Conservation (phyloP, 371 early-diverging fungal genomes). For the Lichtheimia hyalospora region DNA sequence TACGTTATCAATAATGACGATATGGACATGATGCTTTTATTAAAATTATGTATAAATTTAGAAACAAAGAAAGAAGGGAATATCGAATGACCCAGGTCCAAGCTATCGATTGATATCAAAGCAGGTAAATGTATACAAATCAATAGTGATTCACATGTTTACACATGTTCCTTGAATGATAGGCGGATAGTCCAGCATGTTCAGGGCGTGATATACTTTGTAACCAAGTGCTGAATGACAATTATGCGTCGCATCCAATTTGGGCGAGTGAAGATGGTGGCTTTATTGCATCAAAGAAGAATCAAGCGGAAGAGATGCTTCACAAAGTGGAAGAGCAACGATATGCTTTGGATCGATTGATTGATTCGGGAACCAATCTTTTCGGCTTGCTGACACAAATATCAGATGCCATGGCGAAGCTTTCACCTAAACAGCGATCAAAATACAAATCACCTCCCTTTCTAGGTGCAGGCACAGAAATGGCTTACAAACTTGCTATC, state of each 20-base stretch:
- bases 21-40: background rate
- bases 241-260: constrained; percentile 93
- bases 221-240: constrained; percentile 93
- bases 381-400: constrained; percentile 91
- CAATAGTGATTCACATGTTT: constrained; percentile 3
- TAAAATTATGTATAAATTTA: background rate
- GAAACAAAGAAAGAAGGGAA: constrained; percentile 12
- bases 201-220: constrained; percentile 89
- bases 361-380: constrained; percentile 89
- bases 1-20: background rate
- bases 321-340: constrained; percentile 97
- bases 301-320: constrained; percentile 91
- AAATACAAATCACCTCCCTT: constrained; percentile 71
- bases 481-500: constrained; percentile 57
- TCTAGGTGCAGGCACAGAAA: constrained; percentile 62
- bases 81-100: constrained; percentile 17
- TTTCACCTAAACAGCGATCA: constrained; percentile 77
- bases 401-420: constrained; percentile 60
- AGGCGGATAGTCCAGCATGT: constrained; percentile 60
- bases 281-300: constrained; percentile 93
- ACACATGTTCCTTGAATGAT: constrained; percentile 14
- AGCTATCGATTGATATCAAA: constrained; percentile 61
- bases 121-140: constrained; percentile 25
- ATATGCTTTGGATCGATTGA: constrained; percentile 75
- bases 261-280: constrained; percentile 93